A percentile compares a stretch with the other conserved stretches of the same genome.
phyloP scores from a whole-genome alignment of 768 basidiomycete species.

The Saitozyma sp. region DNA sequence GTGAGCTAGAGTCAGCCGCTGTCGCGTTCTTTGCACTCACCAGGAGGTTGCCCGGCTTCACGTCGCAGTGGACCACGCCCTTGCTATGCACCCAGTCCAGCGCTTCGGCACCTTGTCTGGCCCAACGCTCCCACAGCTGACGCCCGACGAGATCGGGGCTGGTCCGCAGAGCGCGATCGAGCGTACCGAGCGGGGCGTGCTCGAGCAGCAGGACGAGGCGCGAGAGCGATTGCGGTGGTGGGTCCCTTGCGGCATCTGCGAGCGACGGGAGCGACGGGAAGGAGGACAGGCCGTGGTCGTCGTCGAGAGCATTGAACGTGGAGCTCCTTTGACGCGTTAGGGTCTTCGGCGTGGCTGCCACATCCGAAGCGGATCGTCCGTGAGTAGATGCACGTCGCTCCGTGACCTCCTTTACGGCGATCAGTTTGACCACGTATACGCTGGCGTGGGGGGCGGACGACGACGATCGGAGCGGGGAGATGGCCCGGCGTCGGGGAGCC shows the following conservation, averaged over 20 bases:
- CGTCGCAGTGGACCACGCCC: conserved; percentile 55
- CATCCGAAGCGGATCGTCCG: conserved; percentile 33
- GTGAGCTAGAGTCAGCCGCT: conserved; percentile 33
- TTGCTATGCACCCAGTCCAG: conserved; percentile 52
- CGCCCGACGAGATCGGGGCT: conserved; percentile 41
- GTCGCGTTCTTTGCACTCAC: conserved; percentile 19
- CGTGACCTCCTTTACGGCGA: conserved; percentile 42
- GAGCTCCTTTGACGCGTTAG: conserved; percentile 29
- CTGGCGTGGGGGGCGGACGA: conserved; percentile 11
- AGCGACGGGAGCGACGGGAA: conserved; percentile 35
- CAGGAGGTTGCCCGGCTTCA: conserved; percentile 55
- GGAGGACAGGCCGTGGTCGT: conserved; percentile 16
- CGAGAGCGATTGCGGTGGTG: conserved; percentile 15
- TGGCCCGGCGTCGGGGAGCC: neutral
- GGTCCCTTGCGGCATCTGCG: conserved; percentile 13
- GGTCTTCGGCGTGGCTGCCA: neutral
- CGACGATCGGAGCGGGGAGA: neutral
- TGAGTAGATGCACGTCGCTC: conserved; percentile 16
- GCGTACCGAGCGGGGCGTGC: conserved; percentile 42
- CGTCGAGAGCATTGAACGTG: conserved; percentile 19
- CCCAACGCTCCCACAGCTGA: conserved; percentile 49
- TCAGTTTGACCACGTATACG: conserved; percentile 39
- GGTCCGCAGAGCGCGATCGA: conserved; percentile 43
- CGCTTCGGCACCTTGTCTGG: conserved; percentile 46
- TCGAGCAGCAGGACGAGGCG: conserved; percentile 46